A percentile compares a stretch with the other conserved stretches of the same genome.
These are phyloP conservation scores for Mycena rosella DNA, from an alignment of 768 basidiomycete genomes.

Conservation along the genomic window DNA sequence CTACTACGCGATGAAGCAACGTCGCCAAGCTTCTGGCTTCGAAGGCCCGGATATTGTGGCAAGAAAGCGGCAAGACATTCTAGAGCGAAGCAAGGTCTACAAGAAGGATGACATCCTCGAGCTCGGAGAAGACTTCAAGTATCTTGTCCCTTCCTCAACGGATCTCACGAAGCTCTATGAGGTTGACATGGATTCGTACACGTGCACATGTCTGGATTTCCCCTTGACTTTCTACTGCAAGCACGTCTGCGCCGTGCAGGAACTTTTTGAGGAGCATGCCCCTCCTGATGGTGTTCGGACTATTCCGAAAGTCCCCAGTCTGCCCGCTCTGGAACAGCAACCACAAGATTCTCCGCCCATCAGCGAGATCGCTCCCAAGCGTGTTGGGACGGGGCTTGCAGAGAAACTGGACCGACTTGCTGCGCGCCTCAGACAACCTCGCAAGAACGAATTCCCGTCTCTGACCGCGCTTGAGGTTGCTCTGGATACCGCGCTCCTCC, in stretches of 20 bases:
- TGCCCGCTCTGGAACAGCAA: neutral
- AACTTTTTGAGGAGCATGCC: constrained; percentile 17
- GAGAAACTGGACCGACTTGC: constrained; percentile 24
- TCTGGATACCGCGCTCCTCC: neutral
- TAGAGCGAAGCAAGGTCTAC: constrained; percentile 6
- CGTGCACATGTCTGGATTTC: constrained; percentile 24
- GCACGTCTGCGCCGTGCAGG: constrained; percentile 37
- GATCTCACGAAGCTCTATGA: constrained; percentile 1
- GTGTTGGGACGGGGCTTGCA: neutral
- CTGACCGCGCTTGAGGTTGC: neutral
- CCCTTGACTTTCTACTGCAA: constrained; percentile 39
- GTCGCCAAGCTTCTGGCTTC: constrained; percentile 39
- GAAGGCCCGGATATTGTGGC: constrained; percentile 40
- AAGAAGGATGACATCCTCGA: constrained; percentile 12
- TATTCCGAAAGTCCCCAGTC: neutral
- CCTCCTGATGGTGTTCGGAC: neutral
- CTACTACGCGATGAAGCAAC: constrained; percentile 37
- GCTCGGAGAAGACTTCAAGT: constrained; percentile 7
- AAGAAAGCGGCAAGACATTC: constrained; percentile 27
- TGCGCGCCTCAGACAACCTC: neutral
- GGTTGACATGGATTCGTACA: constrained; percentile 33
- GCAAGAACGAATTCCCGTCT: neutral
- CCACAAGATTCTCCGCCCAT: too few species aligned
- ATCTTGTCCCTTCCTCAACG: constrained; percentile 20
- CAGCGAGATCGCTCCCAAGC: neutral